These are phyloP conservation scores for Akanthomyces lecanii DNA, from an alignment of 2,329 filamentous ascomycete species.

Conservation along the genomic window DNA sequence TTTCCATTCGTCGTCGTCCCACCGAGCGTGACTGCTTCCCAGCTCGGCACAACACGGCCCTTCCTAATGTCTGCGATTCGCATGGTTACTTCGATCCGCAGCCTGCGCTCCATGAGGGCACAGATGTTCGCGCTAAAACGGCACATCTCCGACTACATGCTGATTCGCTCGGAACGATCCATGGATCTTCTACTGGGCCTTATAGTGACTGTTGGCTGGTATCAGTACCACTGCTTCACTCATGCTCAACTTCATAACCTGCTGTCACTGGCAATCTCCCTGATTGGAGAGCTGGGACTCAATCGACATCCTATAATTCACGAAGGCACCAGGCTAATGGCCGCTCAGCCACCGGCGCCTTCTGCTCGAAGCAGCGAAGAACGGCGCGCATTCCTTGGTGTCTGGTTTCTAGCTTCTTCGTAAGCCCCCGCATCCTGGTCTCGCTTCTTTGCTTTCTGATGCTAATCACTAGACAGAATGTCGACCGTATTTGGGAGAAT, in stretches of 20 bases:
- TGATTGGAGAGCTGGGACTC: slow-evolving; percentile 45
- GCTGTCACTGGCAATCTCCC: slow-evolving; percentile 43
- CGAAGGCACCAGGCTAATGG: slow-evolving; percentile 41
- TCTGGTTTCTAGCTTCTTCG: slow-evolving; percentile 53
- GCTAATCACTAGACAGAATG: slow-evolving; percentile 28
- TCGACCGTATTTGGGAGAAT: slow-evolving; percentile 40
- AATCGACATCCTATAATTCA: slow-evolving; percentile 37
- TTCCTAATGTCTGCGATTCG: slow-evolving; percentile 47
- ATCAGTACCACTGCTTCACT: slow-evolving; percentile 52
- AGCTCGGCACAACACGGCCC: slow-evolving; percentile 38
- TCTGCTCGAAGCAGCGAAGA: slow-evolving; percentile 46
- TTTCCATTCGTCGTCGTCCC: slow-evolving; percentile 47
- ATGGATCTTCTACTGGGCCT: slow-evolving; percentile 47
- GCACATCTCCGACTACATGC: slow-evolving; percentile 44
- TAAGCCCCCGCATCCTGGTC: slow-evolving; percentile 29
- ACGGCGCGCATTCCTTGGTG: slow-evolving; percentile 46
- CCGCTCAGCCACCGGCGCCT: slow-evolving; percentile 36
- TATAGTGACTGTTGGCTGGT: slow-evolving; percentile 46
- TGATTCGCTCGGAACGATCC: slow-evolving; percentile 46
- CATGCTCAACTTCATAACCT: slow-evolving; percentile 51
- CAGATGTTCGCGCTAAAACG: slow-evolving; percentile 47
- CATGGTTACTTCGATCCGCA: slow-evolving; percentile 47
- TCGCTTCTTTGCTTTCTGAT: too few relatives aligned
- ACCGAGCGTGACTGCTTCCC: slow-evolving; percentile 30
- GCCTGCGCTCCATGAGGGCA: slow-evolving; percentile 43